Evolutionary conservation across 257 asterid genomes (phyloP), one percentile per base, ranked within the genome.

Genomic region (Fraxinus excelsior): DNA sequence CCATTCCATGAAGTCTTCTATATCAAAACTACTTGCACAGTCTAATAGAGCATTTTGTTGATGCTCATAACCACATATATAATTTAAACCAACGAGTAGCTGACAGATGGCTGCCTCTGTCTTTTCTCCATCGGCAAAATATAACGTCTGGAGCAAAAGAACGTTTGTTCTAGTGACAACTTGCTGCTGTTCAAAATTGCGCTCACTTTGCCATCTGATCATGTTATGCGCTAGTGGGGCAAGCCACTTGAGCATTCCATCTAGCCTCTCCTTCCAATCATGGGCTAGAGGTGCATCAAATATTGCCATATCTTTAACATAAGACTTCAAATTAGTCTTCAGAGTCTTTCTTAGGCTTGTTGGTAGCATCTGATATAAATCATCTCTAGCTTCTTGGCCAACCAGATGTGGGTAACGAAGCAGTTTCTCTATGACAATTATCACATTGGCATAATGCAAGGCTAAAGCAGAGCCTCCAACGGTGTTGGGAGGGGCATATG

Each of bases 151-250:
- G 70, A 96, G 91, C 87, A 96, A 75, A 53, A 93, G 94, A 60
- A 93, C 96, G 11, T 92, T 91, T 0, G 97, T 90, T 80, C 93
- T 84, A 1, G 86, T 84, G 34, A 89, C 96, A 25, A 96, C 86
- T 73, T 94, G 98, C 14, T 90, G 96, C 84, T 94, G 98, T 75
- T 96, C 99, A 26, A 91, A 88, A 64, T 94, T 93, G 4, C 97
- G 84, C 74, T 96, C 98, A 2, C 92, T 92, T 80, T 96, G 99
- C 99, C 98, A 93, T 83, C 90, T 84, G 82, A 93, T 91, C 97
- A 91, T 92, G 88, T 87, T 92, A 80, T 93, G 98, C 4, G 98
- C 97, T 10, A 96, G 72, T 0, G 98, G 99, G 8, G 90, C 88
- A 4, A 96, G 90, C 94, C 97, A 90, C 66, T 70, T 81, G 1